Evolutionary conservation across 176 grass and related monocot genomes (phyloP).

Genomic region (Oryza meridionalis): DNA sequence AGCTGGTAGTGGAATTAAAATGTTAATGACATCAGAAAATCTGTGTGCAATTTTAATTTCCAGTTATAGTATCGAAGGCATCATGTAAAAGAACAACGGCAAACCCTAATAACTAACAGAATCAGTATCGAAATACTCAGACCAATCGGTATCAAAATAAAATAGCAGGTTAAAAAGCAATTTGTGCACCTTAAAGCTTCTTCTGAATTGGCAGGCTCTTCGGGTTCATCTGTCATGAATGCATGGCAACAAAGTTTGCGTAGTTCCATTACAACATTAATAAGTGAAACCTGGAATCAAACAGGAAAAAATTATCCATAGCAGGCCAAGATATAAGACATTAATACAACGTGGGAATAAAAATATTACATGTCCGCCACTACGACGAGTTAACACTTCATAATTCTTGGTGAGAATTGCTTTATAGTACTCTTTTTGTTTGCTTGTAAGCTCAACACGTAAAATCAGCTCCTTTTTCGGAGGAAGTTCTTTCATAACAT

Average conservation of each 20-base stretch:
- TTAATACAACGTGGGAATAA: conserved; percentile 25
- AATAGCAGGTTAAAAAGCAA: conserved; percentile 33
- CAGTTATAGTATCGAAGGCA: background rate
- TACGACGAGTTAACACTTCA: conserved; percentile 81
- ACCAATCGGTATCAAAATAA: conserved; percentile 26
- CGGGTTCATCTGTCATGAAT: conserved; percentile 94
- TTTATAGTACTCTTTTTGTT: conserved; percentile 99
- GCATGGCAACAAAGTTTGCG: conserved; percentile 99
- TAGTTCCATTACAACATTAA: conserved; percentile 99
- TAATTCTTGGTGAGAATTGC: conserved; percentile 99
- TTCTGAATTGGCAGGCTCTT: conserved; percentile 69
- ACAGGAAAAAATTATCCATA: conserved; percentile 37
- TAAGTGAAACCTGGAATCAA: conserved; percentile 85
- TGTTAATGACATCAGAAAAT: conserved; percentile 13
- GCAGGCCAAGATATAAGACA: background rate
- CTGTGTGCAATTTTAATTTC: background rate
- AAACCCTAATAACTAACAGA: conserved; percentile 27
- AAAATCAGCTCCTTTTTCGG: conserved; percentile 99
- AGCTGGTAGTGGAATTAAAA: conserved; percentile 19
- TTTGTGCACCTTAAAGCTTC: conserved; percentile 89
- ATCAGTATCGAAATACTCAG: background rate
- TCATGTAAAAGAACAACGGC: conserved; percentile 31
- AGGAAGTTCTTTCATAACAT: conserved; percentile 98
- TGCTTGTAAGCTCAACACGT: conserved; percentile 85
- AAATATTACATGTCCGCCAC: conserved; percentile 82